These are phyloP conservation scores for Petrea volubilis DNA, from an alignment of 257 asterid genomes.

Conservation along the genomic window DNA sequence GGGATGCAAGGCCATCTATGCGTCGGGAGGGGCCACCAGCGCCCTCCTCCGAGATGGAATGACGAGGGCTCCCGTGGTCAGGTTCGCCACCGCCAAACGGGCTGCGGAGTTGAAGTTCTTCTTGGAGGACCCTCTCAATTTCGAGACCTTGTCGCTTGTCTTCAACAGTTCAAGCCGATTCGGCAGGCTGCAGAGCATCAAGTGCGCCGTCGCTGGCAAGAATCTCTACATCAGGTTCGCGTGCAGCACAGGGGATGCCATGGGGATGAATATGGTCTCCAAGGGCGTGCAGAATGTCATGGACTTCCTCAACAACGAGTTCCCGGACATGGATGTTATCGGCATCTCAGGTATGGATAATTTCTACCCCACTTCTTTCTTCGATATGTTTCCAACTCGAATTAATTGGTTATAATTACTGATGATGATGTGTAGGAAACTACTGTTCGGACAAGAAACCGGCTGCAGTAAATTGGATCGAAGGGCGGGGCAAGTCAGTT, in stretches of 20 bases:
- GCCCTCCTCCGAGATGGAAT: slow-evolving; percentile 35
- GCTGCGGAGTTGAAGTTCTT: slow-evolving; percentile 44
- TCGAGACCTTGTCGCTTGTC: slow-evolving; percentile 32
- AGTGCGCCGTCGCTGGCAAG: slow-evolving; percentile 48
- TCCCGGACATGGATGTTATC: slow-evolving; percentile 49
- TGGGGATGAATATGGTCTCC: slow-evolving; percentile 55
- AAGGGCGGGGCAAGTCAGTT: slow-evolving; percentile 45
- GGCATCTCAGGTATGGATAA: slow-evolving; percentile 41
- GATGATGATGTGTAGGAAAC: slow-evolving; percentile 21
- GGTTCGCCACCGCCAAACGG: slow-evolving; percentile 40
- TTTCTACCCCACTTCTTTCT: not conserved
- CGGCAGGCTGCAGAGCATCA: slow-evolving; percentile 43
- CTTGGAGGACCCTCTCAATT: slow-evolving; percentile 41
- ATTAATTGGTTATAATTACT: no score
- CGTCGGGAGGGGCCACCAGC: slow-evolving; percentile 44
- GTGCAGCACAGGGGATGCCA: slow-evolving; percentile 53
- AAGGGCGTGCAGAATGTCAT: slow-evolving; percentile 50
- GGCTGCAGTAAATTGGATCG: slow-evolving; percentile 49
- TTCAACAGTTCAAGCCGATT: slow-evolving; percentile 53
- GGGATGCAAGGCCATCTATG: slow-evolving; percentile 46
- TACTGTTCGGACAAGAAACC: slow-evolving; percentile 50
- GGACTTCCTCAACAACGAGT: slow-evolving; percentile 34
- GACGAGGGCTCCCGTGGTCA: slow-evolving; percentile 51
- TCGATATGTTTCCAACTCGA: not conserved
- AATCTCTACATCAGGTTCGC: slow-evolving; percentile 43